A percentile compares a stretch with the other conserved stretches of the same genome.
Conservation (phyloP, 345 rosid species). For the Brassica carinata region DNA sequence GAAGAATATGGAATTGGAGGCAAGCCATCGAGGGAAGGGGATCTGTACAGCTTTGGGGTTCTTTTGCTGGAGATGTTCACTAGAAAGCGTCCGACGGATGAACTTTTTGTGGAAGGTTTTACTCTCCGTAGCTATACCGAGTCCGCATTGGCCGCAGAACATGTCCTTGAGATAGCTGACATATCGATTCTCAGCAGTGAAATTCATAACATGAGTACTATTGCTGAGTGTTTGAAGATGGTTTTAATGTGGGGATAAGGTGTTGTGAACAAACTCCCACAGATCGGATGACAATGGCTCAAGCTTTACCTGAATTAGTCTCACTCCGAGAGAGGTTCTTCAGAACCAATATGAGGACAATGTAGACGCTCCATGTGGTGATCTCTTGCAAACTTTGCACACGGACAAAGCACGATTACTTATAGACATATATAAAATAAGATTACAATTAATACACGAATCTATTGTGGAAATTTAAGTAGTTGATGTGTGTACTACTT, state of each 20-base stretch:
- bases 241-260: constrained; percentile 25
- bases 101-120: constrained; percentile 19
- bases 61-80: constrained; percentile 19
- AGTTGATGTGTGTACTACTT: neutral
- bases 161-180: constrained; percentile 21
- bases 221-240: constrained; percentile 11
- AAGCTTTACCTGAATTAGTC: constrained; percentile 20
- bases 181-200: constrained; percentile 6
- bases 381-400: neutral
- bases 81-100: constrained; percentile 34
- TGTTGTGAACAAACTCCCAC: constrained; percentile 25
- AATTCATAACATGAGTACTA: neutral
- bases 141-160: constrained; percentile 5
- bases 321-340: neutral
- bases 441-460: neutral
- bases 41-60: constrained; percentile 16
- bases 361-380: neutral
- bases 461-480: neutral
- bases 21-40: constrained; percentile 24
- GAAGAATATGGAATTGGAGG: constrained; percentile 46
- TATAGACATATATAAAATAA: neutral
- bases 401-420: neutral
- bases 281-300: constrained; percentile 14
- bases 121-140: constrained; percentile 25
- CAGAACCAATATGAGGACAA: neutral